phyloP scores from a whole-genome alignment of 2,329 filamentous ascomycete genomes.

The Colletotrichum scovillei region DNA sequence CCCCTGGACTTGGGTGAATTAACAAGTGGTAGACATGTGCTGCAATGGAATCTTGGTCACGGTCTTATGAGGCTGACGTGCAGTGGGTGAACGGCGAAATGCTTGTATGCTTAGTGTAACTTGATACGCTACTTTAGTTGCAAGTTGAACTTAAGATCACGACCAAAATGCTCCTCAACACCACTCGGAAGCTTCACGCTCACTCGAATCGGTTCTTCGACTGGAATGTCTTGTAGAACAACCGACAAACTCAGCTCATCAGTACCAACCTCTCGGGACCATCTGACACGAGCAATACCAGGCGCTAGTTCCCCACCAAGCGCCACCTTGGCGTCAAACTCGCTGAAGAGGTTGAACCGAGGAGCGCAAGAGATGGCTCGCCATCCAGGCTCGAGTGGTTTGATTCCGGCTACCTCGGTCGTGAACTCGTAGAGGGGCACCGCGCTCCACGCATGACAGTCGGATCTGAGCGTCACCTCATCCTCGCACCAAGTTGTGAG shows the following conservation, averaged over 20 bases:
- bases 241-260: not conserved
- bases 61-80: too few relatives aligned
- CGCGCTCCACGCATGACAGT: constrained; percentile 40
- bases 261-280: not conserved
- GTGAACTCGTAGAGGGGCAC: constrained; percentile 38
- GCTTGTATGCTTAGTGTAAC: too few relatives aligned
- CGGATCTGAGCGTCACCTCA: constrained; percentile 35
- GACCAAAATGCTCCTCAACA: too few relatives aligned
- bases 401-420: constrained; percentile 36
- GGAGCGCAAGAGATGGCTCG: constrained; percentile 30
- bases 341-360: constrained; percentile 1
- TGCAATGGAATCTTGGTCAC: too few relatives aligned
- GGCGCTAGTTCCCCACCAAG: constrained; percentile 2
- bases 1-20: too few relatives aligned
- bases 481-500: constrained; percentile 40
- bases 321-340: not conserved
- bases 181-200: not conserved
- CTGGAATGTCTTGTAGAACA: not conserved
- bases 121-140: too few relatives aligned
- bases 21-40: too few relatives aligned
- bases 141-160: too few relatives aligned
- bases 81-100: too few relatives aligned
- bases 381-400: constrained; percentile 31
- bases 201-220: not conserved
- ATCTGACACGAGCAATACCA: not conserved